A percentile compares a stretch with the other conserved stretches of the same genome.
Conservation (phyloP, 768 basidiomycete species). For the Psilocybe sp. region DNA sequence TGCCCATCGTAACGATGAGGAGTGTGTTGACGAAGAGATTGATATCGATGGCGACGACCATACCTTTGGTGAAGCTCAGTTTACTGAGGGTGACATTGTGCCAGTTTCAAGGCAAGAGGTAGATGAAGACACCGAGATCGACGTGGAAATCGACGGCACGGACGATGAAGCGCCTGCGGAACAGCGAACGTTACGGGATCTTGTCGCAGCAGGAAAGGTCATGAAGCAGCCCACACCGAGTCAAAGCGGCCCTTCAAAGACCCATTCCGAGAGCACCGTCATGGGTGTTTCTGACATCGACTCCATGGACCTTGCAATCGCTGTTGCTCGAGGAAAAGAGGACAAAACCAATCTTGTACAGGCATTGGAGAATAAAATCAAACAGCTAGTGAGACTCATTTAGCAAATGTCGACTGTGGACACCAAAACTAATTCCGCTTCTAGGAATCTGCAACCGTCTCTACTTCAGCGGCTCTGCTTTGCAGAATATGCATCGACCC, state of each 20-base stretch:
- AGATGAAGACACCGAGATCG: conserved; percentile 41
- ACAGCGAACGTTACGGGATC: conserved; percentile 43
- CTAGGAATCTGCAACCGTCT: conserved; percentile 42
- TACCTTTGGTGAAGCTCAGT: conserved; percentile 69
- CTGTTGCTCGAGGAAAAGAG: conserved; percentile 44
- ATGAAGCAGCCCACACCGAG: conserved; percentile 20
- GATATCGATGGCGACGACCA: conserved; percentile 81
- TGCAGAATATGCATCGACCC: conserved; percentile 83
- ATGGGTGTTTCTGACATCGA: conserved; percentile 41
- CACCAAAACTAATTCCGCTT: conserved; percentile 3
- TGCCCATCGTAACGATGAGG: conserved; percentile 51
- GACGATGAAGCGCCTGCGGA: conserved; percentile 16
- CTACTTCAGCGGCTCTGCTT: conserved; percentile 40
- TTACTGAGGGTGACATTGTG: conserved; percentile 71
- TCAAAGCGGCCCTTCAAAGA: conserved; percentile 17
- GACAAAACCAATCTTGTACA: conserved; percentile 45
- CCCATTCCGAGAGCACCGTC: conserved; percentile 32
- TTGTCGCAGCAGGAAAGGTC: conserved; percentile 52
- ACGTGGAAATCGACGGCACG: conserved; percentile 33
- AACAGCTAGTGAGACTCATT: conserved; percentile 44
- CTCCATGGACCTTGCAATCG: conserved; percentile 46
- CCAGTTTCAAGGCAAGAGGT: conserved; percentile 22
- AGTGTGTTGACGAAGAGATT: conserved; percentile 76
- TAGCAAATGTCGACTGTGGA: neutral
- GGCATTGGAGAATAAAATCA: conserved; percentile 62